Percentiles rank a stretch among this genome's conserved stretches.
phyloP scores from a whole-genome alignment of 106 monocot genomes.

The Acorus gramineus region DNA sequence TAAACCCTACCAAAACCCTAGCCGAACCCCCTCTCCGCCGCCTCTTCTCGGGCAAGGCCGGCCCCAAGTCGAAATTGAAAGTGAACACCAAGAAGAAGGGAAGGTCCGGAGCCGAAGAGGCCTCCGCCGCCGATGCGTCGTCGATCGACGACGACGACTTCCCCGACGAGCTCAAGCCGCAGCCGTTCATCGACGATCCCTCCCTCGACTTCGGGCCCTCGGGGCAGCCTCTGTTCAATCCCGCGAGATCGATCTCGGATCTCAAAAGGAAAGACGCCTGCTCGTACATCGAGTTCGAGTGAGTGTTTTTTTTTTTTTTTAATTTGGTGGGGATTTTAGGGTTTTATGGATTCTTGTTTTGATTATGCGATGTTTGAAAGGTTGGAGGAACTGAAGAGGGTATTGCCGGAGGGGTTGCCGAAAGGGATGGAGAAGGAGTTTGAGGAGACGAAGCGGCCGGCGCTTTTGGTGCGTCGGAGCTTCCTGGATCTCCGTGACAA shows the following conservation, averaged over 20 bases:
- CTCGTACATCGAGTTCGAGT: constrained; percentile 87
- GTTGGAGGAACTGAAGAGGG: constrained; percentile 83
- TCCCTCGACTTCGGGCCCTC: constrained; percentile 71
- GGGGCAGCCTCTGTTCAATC: constrained; percentile 64
- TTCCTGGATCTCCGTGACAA: constrained; percentile 89
- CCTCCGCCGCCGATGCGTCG: constrained; percentile 8
- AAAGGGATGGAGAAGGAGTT: constrained; percentile 84
- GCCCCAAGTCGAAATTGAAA: no score
- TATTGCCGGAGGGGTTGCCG: constrained; percentile 84
- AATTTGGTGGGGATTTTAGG: neutral
- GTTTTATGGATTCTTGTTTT: neutral
- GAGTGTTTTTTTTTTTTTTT: neutral
- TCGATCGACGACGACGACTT: constrained; percentile 18
- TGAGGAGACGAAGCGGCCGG: constrained; percentile 81
- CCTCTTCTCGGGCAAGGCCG: no score
- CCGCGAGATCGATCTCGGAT: constrained; percentile 42
- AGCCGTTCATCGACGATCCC: constrained; percentile 55
- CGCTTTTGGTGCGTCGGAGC: constrained; percentile 81
- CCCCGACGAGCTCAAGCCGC: constrained; percentile 43
- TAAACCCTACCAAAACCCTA: no score
- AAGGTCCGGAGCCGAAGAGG: constrained; percentile 15
- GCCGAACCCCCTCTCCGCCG: no score
- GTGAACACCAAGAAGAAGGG: neutral
- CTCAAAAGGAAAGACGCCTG: constrained; percentile 32
- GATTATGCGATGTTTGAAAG: constrained; percentile 16